These are phyloP conservation scores for Lodderomyces margitis DNA, from an alignment of 1,139 yeast species.

Conservation along the genomic window DNA sequence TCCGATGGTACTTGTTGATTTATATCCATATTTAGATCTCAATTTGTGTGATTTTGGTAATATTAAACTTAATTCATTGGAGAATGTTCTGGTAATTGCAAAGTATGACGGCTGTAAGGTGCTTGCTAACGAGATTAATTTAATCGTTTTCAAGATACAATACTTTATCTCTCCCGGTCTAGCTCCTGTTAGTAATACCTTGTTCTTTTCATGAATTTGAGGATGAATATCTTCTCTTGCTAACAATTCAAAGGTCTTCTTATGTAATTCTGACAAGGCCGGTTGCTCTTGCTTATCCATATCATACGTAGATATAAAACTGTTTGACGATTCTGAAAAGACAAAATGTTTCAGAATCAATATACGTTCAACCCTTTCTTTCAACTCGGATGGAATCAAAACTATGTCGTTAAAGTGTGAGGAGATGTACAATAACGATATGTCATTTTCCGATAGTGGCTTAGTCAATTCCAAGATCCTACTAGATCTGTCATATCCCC, in stretches of 20 bases:
- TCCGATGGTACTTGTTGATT: constrained; percentile 48
- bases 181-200: constrained; percentile 61
- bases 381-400: constrained; percentile 50
- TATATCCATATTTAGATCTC: constrained; percentile 40
- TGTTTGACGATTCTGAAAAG: constrained; percentile 42
- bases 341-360: constrained; percentile 43
- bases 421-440: constrained; percentile 61
- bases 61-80: constrained; percentile 53
- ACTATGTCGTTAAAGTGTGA: constrained; percentile 69
- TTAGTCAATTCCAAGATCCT: constrained; percentile 57
- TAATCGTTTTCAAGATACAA: constrained; percentile 37
- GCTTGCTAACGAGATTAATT: constrained; percentile 25
- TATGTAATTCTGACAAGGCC: background rate
- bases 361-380: constrained; percentile 44
- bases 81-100: constrained; percentile 56
- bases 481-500: constrained; percentile 51
- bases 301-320: constrained; percentile 21
- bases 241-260: constrained; percentile 41
- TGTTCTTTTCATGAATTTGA: constrained; percentile 35
- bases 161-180: constrained; percentile 47
- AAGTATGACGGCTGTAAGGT: constrained; percentile 46
- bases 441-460: constrained; percentile 57
- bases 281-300: constrained; percentile 5
- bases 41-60: constrained; percentile 45
- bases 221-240: constrained; percentile 44